Conservation (phyloP, 495 filamentous ascomycete genomes). For the Acidomyces sp. region DNA sequence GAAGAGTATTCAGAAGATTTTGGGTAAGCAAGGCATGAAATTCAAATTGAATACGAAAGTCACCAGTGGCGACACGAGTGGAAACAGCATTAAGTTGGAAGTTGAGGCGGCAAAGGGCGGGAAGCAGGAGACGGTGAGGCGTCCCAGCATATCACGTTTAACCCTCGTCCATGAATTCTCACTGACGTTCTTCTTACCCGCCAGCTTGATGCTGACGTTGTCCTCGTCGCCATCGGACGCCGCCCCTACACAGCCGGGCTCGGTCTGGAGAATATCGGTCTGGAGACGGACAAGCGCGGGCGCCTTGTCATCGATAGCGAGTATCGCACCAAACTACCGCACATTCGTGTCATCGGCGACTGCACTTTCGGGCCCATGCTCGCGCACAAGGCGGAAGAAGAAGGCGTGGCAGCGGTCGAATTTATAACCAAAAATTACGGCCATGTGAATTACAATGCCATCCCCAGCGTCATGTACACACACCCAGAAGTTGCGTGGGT, state of each 20-base stretch:
- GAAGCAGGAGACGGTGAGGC: constrained; percentile 71
- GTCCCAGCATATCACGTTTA: background rate
- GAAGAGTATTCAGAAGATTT: constrained; percentile 83
- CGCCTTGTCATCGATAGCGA: constrained; percentile 94
- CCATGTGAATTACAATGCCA: constrained; percentile 97
- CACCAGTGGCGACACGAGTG: constrained; percentile 63
- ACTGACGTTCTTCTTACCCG: background rate
- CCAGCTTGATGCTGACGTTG: constrained; percentile 86
- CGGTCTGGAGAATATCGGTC: constrained; percentile 81
- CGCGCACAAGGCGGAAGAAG: constrained; percentile 98
- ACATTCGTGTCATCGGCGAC: constrained; percentile 95
- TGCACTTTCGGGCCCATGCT: constrained; percentile 98
- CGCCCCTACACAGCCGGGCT: constrained; percentile 87
- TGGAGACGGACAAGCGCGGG: constrained; percentile 88
- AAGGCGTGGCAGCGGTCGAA: constrained; percentile 85
- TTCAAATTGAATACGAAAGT: constrained; percentile 98
- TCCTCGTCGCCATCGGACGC: constrained; percentile 92
- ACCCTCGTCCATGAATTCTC: background rate
- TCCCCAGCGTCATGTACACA: constrained; percentile 98
- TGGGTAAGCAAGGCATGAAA: constrained; percentile 93
- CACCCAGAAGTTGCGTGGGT: constrained; percentile 98
- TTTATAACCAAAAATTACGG: constrained; percentile 95
- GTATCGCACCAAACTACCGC: constrained; percentile 78
- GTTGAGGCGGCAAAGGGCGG: constrained; percentile 92
- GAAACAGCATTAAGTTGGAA: constrained; percentile 61